Evolutionary conservation across 805 yeast species (phyloP).

Genomic region (Ogataea nonfermentans): DNA sequence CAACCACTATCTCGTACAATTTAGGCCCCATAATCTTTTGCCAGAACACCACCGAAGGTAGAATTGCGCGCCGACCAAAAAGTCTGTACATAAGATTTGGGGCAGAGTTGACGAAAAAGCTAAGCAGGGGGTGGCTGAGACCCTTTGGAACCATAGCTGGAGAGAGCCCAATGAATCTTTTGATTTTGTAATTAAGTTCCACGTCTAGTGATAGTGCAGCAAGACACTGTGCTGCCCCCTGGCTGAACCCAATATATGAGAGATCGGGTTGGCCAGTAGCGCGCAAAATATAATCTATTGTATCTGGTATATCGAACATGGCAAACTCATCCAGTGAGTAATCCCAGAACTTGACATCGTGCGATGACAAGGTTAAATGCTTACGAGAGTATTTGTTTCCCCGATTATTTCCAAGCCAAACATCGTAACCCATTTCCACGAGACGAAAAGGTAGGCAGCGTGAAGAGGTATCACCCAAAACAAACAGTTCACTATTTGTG

Average conservation of each 20-base stretch:
- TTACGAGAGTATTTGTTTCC: slow-evolving; percentile 91
- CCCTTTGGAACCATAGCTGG: slow-evolving; percentile 95
- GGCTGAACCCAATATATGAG: slow-evolving; percentile 84
- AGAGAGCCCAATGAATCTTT: slow-evolving; percentile 73
- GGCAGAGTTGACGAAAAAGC: slow-evolving; percentile 65
- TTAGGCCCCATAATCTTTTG: slow-evolving; percentile 51
- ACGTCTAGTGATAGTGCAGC: slow-evolving; percentile 73
- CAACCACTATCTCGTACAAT: slow-evolving; percentile 45
- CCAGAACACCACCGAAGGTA: slow-evolving; percentile 71
- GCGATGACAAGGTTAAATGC: slow-evolving; percentile 47
- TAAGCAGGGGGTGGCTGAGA: slow-evolving; percentile 43
- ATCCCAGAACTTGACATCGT: slow-evolving; percentile 70
- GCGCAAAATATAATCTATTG: slow-evolving; percentile 67
- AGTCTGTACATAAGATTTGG: slow-evolving; percentile 69
- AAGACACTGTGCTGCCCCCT: slow-evolving; percentile 92
- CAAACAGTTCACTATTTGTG: slow-evolving; percentile 74
- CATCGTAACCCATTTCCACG: slow-evolving; percentile 82
- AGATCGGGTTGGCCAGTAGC: slow-evolving; percentile 45
- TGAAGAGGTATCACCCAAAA: slow-evolving; percentile 43
- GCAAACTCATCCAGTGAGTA: slow-evolving; percentile 92
- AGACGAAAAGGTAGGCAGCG: slow-evolving; percentile 67
- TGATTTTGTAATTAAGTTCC: slow-evolving; percentile 53
- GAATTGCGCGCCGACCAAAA: slow-evolving; percentile 71
- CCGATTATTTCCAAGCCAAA: slow-evolving; percentile 90
- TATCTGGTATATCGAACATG: slow-evolving; percentile 81